Evolutionary conservation across 192 early-diverging fungal species (phyloP).

Genomic region (Haplosporangium gracile): DNA sequence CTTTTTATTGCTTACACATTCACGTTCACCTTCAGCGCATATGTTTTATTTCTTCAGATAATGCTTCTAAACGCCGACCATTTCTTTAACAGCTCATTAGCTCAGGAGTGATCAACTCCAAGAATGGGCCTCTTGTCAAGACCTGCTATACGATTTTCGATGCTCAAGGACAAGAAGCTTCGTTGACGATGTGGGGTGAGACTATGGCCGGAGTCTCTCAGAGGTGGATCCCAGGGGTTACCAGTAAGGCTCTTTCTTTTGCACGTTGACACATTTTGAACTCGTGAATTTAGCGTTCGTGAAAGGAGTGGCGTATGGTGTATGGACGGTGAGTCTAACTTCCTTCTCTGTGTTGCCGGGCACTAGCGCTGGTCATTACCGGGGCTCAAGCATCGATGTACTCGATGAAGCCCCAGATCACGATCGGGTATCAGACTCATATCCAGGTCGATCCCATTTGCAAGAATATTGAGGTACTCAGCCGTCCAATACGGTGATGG

Average conservation of each 20-base stretch:
- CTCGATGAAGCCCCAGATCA: constrained; percentile 32
- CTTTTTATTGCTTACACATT: too few relatives aligned
- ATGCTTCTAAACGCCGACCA: background rate
- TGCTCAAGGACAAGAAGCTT: constrained; percentile 29
- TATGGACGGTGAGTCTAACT: background rate
- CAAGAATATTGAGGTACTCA: constrained; percentile 43
- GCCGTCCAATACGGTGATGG: background rate
- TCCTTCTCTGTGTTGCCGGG: background rate
- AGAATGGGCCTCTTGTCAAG: constrained; percentile 28
- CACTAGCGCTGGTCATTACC: constrained; percentile 27
- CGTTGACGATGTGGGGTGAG: constrained; percentile 39
- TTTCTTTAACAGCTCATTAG: constrained; percentile 6
- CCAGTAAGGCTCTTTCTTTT: constrained; percentile 6
- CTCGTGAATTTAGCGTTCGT: background rate
- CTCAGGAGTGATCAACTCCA: constrained; percentile 16
- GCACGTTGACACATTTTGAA: background rate
- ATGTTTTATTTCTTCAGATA: background rate
- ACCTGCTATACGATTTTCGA: constrained; percentile 31
- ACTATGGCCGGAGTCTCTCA: constrained; percentile 2
- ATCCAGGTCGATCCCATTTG: constrained; percentile 43
- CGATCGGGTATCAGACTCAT: constrained; percentile 28
- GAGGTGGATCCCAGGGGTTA: constrained; percentile 19
- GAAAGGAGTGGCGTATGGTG: background rate
- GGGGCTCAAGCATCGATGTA: constrained; percentile 36
- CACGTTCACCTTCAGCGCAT: too few relatives aligned